Evolutionary conservation across 768 basidiomycete genomes (phyloP).

Genomic region (Cyathus striatus): DNA sequence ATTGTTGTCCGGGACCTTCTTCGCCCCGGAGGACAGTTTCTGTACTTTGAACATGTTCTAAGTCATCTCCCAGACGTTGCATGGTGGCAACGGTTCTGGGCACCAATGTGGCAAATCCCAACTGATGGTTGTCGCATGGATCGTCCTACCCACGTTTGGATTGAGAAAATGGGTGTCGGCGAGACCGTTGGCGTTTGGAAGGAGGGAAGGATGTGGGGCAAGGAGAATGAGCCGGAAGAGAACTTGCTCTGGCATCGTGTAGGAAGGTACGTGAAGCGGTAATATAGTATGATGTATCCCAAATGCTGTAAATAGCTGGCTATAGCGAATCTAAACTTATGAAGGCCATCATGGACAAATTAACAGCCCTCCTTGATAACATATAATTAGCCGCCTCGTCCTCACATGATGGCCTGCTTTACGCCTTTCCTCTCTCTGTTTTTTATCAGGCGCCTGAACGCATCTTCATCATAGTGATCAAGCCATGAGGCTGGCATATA

Average conservation of each 20-base stretch:
- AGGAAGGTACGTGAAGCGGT: conserved; percentile 58
- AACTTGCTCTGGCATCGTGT: conserved; percentile 54
- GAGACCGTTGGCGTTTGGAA: conserved; percentile 41
- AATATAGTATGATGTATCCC: too few relatives aligned
- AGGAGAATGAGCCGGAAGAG: conserved; percentile 50
- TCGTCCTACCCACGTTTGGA: conserved; percentile 46
- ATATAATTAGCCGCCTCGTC: too few relatives aligned
- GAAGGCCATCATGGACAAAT: too few relatives aligned
- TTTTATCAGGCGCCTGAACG: too few relatives aligned
- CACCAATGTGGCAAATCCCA: conserved; percentile 55
- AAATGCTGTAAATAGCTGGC: too few relatives aligned
- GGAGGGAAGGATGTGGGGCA: conserved; percentile 38
- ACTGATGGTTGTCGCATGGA: conserved; percentile 67
- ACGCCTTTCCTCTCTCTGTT: too few relatives aligned
- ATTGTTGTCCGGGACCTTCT: conserved; percentile 47
- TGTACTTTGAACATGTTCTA: conserved; percentile 70
- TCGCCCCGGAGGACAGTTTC: conserved; percentile 56
- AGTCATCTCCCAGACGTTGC: conserved; percentile 48
- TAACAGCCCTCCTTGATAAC: too few relatives aligned
- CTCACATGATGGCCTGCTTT: too few relatives aligned
- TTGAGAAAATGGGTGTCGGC: conserved; percentile 26
- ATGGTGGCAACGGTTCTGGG: conserved; percentile 74
- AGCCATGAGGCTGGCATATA: too few relatives aligned
- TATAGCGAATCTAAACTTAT: too few relatives aligned
- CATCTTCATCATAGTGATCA: too few relatives aligned